phyloP scores from a whole-genome alignment of 2,329 filamentous ascomycete genomes.

The Colletotrichum tropicicola region DNA sequence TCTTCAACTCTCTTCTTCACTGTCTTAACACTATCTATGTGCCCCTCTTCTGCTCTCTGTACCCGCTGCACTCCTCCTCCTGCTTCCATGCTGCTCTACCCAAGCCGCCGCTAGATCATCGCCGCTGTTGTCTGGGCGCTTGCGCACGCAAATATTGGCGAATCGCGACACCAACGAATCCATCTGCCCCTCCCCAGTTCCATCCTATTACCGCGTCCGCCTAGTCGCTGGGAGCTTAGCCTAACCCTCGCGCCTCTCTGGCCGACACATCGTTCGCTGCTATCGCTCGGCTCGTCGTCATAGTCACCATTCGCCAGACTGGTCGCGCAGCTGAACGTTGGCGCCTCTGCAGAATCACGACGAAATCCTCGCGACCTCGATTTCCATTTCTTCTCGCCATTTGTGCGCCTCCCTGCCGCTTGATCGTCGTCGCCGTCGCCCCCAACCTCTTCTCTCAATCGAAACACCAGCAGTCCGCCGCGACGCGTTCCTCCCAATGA shows the following conservation, averaged over 20 bases:
- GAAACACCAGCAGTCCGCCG: background rate
- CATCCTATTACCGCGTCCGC: too few relatives aligned
- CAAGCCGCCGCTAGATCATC: background rate
- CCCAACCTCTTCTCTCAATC: background rate
- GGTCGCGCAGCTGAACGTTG: background rate
- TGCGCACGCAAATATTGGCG: background rate
- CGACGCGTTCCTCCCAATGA: constrained; percentile 8
- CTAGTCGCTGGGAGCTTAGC: background rate
- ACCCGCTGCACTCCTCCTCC: too few relatives aligned
- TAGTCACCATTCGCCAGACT: background rate
- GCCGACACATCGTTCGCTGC: too few relatives aligned
- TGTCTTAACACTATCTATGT: background rate
- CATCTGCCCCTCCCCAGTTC: too few relatives aligned
- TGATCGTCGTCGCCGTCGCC: background rate
- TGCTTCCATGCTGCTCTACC: too few relatives aligned
- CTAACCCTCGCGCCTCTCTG: background rate
- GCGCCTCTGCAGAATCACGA: background rate
- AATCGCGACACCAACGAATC: background rate
- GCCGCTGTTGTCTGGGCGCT: background rate
- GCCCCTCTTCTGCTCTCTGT: too few relatives aligned
- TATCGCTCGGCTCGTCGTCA: background rate
- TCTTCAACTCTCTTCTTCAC: background rate
- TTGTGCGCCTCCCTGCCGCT: background rate
- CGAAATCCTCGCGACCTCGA: background rate
- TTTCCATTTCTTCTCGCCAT: background rate